Evolutionary conservation across 2,329 filamentous ascomycete genomes (phyloP), one percentile per base, ranked within the genome.

Genomic region (Phialocephala sp.): DNA sequence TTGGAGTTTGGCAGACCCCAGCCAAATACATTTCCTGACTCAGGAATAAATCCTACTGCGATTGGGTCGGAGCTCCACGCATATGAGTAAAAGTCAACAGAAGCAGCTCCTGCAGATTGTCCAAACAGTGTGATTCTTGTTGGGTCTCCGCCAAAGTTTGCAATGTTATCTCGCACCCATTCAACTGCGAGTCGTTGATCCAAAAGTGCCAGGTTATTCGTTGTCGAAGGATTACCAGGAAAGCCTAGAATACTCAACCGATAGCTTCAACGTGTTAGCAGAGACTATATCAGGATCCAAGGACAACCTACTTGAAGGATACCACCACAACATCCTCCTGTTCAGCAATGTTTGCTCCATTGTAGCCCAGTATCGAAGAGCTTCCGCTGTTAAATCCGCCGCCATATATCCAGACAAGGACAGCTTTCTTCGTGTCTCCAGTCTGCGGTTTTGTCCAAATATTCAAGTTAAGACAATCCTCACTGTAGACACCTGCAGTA

Each of bases 131-230:
- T 84, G 37, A 90, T 81, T 65, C 85, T 82, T 1, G 76, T 75
- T 1, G 79, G 78, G 68, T 90, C 84, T 1, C 88, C 89, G 0
- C 88, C 87, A 74, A 91, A 89, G 2, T 77, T 78, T 1, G 75
- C 82, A 59, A 88, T 85, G 73, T 89, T 89, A 32, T 83, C 79
- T 65, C 81, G 79, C 32, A 90, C 82, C 88, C 88, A 91, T 67
- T 81, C 78, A 18, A 90, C 78, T 6, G 85, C 81, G 11, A 84
- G 73, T 69, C 85, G 81, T 76, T 90, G 87, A 72, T 91, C 89
- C 66, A 83, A 80, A 57, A 91, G 76, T 1, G 89, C 90, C 11
- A 89, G 77, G 68, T 92, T 92, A 1, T 66, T 65, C 6, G 67
- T 61, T 6, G 65, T 59, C 5, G 35, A 39, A 6, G 71, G 72